These are phyloP conservation scores for Leucosporidium creatinivorum DNA, from an alignment of 768 basidiomycete species.

Conservation along the genomic window DNA sequence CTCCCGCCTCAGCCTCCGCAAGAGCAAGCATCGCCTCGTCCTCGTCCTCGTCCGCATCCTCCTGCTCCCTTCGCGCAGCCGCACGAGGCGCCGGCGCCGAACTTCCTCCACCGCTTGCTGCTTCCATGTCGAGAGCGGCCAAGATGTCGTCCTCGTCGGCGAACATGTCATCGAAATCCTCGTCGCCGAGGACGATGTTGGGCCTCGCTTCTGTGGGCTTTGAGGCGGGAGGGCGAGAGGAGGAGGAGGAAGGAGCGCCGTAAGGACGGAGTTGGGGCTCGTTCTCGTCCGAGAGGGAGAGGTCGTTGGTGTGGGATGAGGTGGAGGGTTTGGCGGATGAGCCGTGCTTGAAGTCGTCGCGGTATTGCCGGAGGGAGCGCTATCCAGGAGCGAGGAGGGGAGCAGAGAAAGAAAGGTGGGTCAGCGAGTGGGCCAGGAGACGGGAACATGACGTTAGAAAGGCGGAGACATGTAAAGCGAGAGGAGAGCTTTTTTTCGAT, in stretches of 20 bases:
- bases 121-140: background rate
- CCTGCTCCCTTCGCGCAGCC: conserved; percentile 16
- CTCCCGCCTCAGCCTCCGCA: background rate
- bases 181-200: background rate
- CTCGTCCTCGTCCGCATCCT: conserved; percentile 39
- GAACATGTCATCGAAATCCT: conserved; percentile 3
- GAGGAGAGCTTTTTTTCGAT: too few species aligned
- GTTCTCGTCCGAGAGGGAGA: conserved; percentile 6
- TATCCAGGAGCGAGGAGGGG: conserved; percentile 32
- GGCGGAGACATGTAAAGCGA: too few species aligned
- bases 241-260: background rate
- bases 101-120: conserved; percentile 36
- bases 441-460: too few species aligned
- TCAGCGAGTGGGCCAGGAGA: conserved; percentile 24
- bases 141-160: background rate
- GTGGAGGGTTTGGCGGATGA: background rate
- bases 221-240: background rate
- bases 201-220: background rate
- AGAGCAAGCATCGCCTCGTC: conserved; percentile 46
- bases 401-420: conserved; percentile 31
- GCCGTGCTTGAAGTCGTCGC: conserved; percentile 6
- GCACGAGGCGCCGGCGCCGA: too few species aligned
- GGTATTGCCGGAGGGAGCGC: conserved; percentile 23
- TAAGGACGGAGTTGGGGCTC: background rate
- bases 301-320: background rate